These are phyloP conservation scores for Chamaecyparis obtusa DNA, from an alignment of 75 land plant genomes.

Conservation along the genomic window DNA sequence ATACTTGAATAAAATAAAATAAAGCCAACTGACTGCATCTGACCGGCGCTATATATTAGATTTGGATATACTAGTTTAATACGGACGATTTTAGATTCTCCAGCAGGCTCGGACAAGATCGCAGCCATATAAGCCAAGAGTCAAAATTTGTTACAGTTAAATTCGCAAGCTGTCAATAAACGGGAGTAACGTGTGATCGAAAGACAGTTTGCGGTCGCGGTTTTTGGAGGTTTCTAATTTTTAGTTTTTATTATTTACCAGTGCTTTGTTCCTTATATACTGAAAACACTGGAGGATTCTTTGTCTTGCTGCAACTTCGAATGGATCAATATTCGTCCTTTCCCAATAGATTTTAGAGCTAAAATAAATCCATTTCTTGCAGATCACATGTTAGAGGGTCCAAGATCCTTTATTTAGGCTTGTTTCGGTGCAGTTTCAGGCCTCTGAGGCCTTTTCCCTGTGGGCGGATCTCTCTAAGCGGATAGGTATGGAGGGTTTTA, in stretches of 20 bases:
- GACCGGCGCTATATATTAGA: too few relatives aligned
- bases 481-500: neutral
- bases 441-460: neutral
- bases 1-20: too few relatives aligned
- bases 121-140: neutral
- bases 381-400: neutral
- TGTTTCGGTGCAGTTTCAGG: neutral
- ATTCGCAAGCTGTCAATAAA: neutral
- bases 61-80: neutral
- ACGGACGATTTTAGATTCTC: neutral
- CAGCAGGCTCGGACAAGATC: neutral
- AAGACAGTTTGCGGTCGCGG: neutral
- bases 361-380: neutral
- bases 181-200: neutral
- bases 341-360: neutral
- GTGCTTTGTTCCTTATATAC: neutral
- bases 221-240: neutral
- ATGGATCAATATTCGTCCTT: neutral
- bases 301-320: neutral
- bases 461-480: slow-evolving; percentile 3
- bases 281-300: neutral
- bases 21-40: too few relatives aligned
- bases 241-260: neutral
- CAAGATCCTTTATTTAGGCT: neutral
- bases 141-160: neutral